Percentiles rank a stretch among this genome's conserved stretches.
phyloP scores from a whole-genome alignment of 176 grass and related monocot genomes.

The Chrysopogon serrulatus region DNA sequence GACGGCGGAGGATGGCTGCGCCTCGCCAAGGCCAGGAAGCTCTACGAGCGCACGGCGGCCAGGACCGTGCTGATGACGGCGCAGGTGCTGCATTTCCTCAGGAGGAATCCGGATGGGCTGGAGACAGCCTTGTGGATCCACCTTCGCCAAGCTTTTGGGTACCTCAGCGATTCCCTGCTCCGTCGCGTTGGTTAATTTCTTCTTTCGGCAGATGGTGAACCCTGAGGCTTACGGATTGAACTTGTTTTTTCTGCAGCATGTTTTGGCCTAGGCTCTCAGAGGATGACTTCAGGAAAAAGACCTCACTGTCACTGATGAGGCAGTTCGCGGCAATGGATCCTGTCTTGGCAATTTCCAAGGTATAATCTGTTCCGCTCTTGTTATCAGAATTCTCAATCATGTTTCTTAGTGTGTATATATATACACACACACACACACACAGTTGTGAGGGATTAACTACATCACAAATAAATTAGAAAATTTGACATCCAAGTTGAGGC shows the following conservation, averaged over 20 bases:
- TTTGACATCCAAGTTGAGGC: too few relatives aligned
- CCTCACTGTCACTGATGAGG: conserved; percentile 38
- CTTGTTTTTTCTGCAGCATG: conserved; percentile 45
- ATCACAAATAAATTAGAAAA: too few relatives aligned
- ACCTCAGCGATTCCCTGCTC: background rate
- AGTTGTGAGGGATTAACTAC: background rate
- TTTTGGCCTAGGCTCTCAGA: conserved; percentile 61
- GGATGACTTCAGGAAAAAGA: conserved; percentile 55
- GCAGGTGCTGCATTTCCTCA: conserved; percentile 67
- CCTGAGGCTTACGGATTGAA: background rate
- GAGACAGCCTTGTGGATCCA: conserved; percentile 64
- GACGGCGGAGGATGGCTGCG: conserved; percentile 45
- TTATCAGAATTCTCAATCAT: background rate
- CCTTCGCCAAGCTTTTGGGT: conserved; percentile 59
- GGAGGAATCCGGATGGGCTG: conserved; percentile 43
- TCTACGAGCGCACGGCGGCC: conserved; percentile 34
- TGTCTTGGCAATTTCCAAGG: conserved; percentile 59
- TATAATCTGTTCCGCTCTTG: conserved; percentile 16
- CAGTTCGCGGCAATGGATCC: conserved; percentile 47
- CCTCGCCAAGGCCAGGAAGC: conserved; percentile 48
- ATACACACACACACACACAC: background rate
- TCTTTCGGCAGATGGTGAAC: background rate
- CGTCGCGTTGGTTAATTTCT: background rate
- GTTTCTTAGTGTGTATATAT: background rate
- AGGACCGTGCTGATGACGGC: conserved; percentile 51